Evolutionary conservation across 2,329 filamentous ascomycete species (phyloP).

Genomic region (Penicillium sp.): DNA sequence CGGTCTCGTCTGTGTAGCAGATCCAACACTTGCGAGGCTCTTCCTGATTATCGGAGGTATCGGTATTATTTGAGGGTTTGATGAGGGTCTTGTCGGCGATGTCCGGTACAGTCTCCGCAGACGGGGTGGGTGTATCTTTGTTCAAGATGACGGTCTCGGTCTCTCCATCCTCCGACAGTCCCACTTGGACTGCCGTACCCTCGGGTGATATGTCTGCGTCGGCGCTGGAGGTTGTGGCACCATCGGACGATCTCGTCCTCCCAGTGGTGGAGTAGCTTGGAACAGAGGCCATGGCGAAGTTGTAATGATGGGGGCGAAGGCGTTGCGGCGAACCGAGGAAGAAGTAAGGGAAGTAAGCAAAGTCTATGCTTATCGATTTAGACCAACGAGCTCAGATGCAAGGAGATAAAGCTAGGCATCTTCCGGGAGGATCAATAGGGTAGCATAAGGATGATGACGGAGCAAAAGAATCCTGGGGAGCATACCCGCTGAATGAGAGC

Average conservation of each 20-base stretch:
- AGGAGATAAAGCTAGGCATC: constrained; percentile 2
- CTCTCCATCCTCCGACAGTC: constrained; percentile 36
- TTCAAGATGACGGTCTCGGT: constrained; percentile 43
- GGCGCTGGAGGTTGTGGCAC: constrained; percentile 25
- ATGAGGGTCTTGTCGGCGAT: constrained; percentile 27
- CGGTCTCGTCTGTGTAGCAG: constrained; percentile 69
- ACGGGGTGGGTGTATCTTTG: constrained; percentile 26
- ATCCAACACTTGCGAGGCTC: constrained; percentile 69
- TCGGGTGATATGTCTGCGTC: constrained; percentile 22
- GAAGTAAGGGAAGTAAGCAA: constrained; percentile 10
- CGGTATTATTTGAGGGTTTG: constrained; percentile 21
- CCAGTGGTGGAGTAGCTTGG: constrained; percentile 39
- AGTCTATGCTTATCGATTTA: constrained; percentile 6
- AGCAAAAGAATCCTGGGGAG: constrained; percentile 1
- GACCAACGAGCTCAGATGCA: constrained; percentile 1
- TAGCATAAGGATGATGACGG: constrained; percentile 7
- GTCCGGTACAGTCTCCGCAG: constrained; percentile 21
- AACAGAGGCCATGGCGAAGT: constrained; percentile 43
- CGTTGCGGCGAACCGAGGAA: constrained; percentile 6
- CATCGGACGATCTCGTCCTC: constrained; percentile 38
- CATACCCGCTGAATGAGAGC: constrained; percentile 7
- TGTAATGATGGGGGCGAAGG: neutral
- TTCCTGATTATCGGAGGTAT: constrained; percentile 25
- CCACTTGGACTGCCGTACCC: constrained; percentile 19
- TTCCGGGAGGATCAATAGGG: constrained; percentile 3